Evolutionary conservation across 192 early-diverging fungal genomes (phyloP), one percentile per base, ranked within the genome.

Genomic region (Coemansia sp.): DNA sequence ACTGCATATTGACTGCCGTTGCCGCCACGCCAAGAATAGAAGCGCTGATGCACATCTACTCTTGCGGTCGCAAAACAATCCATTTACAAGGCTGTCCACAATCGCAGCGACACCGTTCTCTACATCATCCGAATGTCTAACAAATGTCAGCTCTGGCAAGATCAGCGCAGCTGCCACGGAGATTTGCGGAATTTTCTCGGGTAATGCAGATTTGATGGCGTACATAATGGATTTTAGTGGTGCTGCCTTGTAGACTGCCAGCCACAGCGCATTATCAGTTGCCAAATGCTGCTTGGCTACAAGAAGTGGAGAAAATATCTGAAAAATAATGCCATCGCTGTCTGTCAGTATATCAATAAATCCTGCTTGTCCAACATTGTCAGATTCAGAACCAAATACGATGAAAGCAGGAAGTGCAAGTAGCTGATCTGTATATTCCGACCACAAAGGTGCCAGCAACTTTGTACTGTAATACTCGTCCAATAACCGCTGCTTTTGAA

Each of bases 21-120:
- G 76, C n/a, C 67, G 14, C 76, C 71, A 78, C 3, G 62, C 57
- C 46, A 78, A 25, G 31, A 70, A 70, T 62, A 69, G 17, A 2
- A 78, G 71, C 39, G 71, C 67, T 30, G 23, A n/a, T 27, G 19
- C 19, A 19, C 59, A 68, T 22, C 56, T 54, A 8, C 46, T 51
- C 11, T 54, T n/a, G 22, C 21, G 23, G 31, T 57, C 27, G 27
- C 42, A 25, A 39, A 46, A 36, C 32, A 66, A 30, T 6, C 53
- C 33, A 2, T 7, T 36, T 20, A 63, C 64, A 10, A 72, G 58
- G 5, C 54, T 20, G 17, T 24, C 14, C 22, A 72, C 39, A 32
- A 66, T 30, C 3, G 46, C 21, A 2, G 39, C 0, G 9, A 66
- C 59, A 4, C 36, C 3, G 8, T n/a, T 31, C 57, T 42, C 33